These are phyloP conservation scores for Rhodotorula babjevae DNA, from an alignment of 768 basidiomycete species.

Conservation along the genomic window DNA sequence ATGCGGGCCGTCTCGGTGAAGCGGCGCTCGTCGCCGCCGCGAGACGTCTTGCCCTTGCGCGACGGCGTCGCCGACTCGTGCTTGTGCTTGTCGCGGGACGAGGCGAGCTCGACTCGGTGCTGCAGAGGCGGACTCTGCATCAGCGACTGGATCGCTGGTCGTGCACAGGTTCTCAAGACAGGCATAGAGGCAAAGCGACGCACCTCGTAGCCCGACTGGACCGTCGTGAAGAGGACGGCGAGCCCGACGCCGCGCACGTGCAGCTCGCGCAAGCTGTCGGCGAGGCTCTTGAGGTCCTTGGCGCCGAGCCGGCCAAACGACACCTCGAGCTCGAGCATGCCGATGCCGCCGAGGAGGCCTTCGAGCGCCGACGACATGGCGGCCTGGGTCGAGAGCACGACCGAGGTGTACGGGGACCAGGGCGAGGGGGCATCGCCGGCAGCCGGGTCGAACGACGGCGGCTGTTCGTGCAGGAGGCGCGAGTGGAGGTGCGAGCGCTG, in stretches of 20 bases:
- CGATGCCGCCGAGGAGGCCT: constrained; percentile 8
- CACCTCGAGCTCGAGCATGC: constrained; percentile 32
- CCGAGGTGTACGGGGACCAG: neutral
- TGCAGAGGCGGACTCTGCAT: neutral
- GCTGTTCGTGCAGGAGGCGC: constrained; percentile 9
- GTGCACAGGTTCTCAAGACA: no score
- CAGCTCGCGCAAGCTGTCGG: constrained; percentile 19
- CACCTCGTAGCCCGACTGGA: constrained; percentile 9
- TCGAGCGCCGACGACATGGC: constrained; percentile 19
- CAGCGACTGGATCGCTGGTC: no score
- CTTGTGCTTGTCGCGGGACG: neutral
- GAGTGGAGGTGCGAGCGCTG: constrained; percentile 33
- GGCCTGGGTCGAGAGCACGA: constrained; percentile 4
- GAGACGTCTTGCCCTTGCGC: neutral
- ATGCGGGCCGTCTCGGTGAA: constrained; percentile 19
- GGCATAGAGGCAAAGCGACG: neutral
- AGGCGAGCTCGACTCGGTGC: neutral
- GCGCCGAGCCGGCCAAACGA: constrained; percentile 16
- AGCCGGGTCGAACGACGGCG: neutral
- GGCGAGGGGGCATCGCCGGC: neutral
- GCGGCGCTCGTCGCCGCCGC: neutral
- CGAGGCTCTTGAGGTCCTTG: constrained; percentile 20
- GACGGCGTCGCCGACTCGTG: neutral
- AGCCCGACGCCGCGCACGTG: constrained; percentile 18
- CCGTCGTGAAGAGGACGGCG: constrained; percentile 14